Percentiles rank a stretch among this genome's conserved stretches.
Evolutionary conservation across 768 basidiomycete species (phyloP).

Genomic region (Boletus pseudopeckii): DNA sequence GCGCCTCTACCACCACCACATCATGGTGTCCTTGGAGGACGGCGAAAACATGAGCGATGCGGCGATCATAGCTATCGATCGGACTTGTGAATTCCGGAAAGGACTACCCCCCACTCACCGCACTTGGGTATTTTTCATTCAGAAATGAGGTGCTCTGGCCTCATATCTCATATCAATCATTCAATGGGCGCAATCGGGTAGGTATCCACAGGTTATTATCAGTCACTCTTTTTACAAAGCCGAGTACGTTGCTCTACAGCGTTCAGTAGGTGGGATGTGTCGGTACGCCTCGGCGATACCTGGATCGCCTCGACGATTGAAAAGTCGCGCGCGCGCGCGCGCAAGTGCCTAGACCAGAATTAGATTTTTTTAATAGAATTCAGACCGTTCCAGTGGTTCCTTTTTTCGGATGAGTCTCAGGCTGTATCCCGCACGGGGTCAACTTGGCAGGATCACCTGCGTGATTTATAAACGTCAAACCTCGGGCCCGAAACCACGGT

Average conservation of each 20-base stretch:
- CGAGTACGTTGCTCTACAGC: not conserved
- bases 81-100: slow-evolving; percentile 11
- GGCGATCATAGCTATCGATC: slow-evolving; percentile 26
- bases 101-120: slow-evolving; percentile 7
- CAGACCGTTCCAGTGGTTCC: not conserved
- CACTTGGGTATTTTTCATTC: slow-evolving; percentile 28
- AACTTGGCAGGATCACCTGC: not conserved
- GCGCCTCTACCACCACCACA: not conserved
- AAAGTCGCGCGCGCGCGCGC: not conserved
- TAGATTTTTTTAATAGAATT: slow-evolving; percentile 6
- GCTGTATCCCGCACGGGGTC: slow-evolving; percentile 1
- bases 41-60: slow-evolving; percentile 8
- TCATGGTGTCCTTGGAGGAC: slow-evolving; percentile 1
- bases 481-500: slow-evolving; percentile 10
- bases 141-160: slow-evolving; percentile 12
- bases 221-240: no score
- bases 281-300: slow-evolving; percentile 18
- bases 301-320: not conserved
- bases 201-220: no score
- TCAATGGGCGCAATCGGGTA: slow-evolving; percentile 6
- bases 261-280: slow-evolving; percentile 8
- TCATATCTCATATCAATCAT: slow-evolving; percentile 18
- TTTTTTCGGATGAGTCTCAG: slow-evolving; percentile 1
- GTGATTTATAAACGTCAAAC: not conserved
- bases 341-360: slow-evolving; percentile 3